phyloP scores from a whole-genome alignment of 1,284 basidiomycete genomes.

The Sporisorium reilianum region DNA sequence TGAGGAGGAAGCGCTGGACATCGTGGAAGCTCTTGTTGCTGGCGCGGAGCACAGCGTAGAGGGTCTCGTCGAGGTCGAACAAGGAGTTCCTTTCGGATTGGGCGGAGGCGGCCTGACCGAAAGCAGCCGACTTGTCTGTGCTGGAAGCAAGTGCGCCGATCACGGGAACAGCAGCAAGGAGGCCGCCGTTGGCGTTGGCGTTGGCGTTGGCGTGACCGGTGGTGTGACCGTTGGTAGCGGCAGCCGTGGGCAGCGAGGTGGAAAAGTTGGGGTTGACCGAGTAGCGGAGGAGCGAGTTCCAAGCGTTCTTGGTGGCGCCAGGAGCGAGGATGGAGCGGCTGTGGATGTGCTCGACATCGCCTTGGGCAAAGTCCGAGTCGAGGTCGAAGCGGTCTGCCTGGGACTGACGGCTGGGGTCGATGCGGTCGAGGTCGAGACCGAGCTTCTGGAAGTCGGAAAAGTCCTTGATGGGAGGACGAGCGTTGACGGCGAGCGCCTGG shows the following conservation, averaged over 20 bases:
- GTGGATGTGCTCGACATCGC: slow-evolving; percentile 19
- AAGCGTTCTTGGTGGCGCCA: slow-evolving; percentile 76
- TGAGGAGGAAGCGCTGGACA: slow-evolving; percentile 64
- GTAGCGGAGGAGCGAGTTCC: slow-evolving; percentile 76
- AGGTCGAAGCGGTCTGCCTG: slow-evolving; percentile 58
- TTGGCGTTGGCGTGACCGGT: background rate
- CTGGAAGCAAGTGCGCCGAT: slow-evolving; percentile 21
- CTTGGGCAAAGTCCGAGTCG: slow-evolving; percentile 21
- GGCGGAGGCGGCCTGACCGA: slow-evolving; percentile 68
- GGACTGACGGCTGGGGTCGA: slow-evolving; percentile 47
- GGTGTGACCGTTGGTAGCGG: slow-evolving; percentile 16
- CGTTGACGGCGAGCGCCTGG: slow-evolving; percentile 76
- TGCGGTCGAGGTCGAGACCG: slow-evolving; percentile 45
- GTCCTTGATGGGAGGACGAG: slow-evolving; percentile 48
- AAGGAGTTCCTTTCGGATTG: slow-evolving; percentile 8
- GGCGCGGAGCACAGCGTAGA: slow-evolving; percentile 53
- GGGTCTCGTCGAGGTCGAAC: slow-evolving; percentile 67
- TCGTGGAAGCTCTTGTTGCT: slow-evolving; percentile 64
- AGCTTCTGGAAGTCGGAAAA: slow-evolving; percentile 48
- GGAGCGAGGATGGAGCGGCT: slow-evolving; percentile 30
- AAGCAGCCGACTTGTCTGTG: slow-evolving; percentile 42
- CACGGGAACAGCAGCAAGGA: slow-evolving; percentile 50
- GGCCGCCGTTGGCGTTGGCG: slow-evolving; percentile 12
- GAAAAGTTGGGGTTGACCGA: slow-evolving; percentile 29
- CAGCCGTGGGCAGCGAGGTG: slow-evolving; percentile 5